Evolutionary conservation across 2,329 filamentous ascomycete genomes (phyloP).

Genomic region (Claviceps sp.): DNA sequence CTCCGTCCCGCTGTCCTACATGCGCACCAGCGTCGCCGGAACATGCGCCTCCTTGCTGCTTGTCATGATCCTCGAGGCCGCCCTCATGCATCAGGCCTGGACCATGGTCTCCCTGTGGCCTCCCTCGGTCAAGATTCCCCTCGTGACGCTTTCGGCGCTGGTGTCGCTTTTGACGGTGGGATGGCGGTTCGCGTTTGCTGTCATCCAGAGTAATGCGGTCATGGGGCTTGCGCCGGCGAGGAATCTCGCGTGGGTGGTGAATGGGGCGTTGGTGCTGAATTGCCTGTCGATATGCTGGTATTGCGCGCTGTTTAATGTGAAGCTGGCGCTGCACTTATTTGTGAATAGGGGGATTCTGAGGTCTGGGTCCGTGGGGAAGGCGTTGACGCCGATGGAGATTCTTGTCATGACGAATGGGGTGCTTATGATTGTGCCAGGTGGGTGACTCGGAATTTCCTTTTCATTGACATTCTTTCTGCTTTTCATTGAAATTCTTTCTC

Average conservation of each 20-base stretch:
- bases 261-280: constrained; percentile 26
- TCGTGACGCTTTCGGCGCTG: constrained; percentile 19
- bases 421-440: constrained; percentile 43
- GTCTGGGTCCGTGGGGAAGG: constrained; percentile 9
- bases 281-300: constrained; percentile 35
- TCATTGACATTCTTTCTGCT: not conserved
- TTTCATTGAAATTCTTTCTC: not conserved
- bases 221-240: constrained; percentile 13
- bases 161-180: constrained; percentile 20
- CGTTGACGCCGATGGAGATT: constrained; percentile 38
- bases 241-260: constrained; percentile 22
- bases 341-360: constrained; percentile 33
- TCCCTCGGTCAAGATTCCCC: constrained; percentile 16
- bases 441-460: constrained; percentile 6
- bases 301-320: constrained; percentile 40
- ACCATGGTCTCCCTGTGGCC: constrained; percentile 38
- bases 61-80: constrained; percentile 29
- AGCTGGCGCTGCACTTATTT: constrained; percentile 34
- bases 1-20: constrained; percentile 27
- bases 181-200: constrained; percentile 20
- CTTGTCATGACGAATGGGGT: constrained; percentile 42
- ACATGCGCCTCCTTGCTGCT: constrained; percentile 31
- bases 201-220: constrained; percentile 23
- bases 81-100: constrained; percentile 39
- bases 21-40: constrained; percentile 22